A percentile compares a stretch with the other conserved stretches of the same genome.
Evolutionary conservation across 2,329 filamentous ascomycete species (phyloP).

Genomic region (Aspergillus sp.): DNA sequence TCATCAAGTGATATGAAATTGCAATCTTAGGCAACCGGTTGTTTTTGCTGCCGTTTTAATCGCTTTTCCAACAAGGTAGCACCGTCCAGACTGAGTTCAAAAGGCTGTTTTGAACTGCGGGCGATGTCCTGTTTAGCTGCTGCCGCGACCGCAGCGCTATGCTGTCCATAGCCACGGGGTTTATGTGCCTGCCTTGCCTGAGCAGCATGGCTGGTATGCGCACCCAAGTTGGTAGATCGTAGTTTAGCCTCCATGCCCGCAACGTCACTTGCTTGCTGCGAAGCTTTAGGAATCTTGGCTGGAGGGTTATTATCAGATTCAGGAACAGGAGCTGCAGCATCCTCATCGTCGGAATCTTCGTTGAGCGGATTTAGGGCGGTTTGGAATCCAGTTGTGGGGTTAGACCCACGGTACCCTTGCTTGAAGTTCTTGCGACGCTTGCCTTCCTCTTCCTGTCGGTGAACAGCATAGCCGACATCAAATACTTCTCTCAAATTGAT

Average conservation of each 20-base stretch:
- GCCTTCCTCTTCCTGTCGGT: slow-evolving; percentile 90
- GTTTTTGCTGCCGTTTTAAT: slow-evolving; percentile 35
- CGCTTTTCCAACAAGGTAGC: slow-evolving; percentile 79
- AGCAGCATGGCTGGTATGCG: slow-evolving; percentile 52
- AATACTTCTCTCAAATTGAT: slow-evolving; percentile 97
- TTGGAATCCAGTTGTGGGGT: slow-evolving; percentile 51
- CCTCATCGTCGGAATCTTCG: slow-evolving; percentile 59
- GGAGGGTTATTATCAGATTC: slow-evolving; percentile 45
- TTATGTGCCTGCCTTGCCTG: slow-evolving; percentile 53
- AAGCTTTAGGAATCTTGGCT: slow-evolving; percentile 62
- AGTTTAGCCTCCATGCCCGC: slow-evolving; percentile 81
- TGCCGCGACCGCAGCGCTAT: slow-evolving; percentile 76
- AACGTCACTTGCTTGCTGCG: slow-evolving; percentile 55
- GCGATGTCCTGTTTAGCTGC: slow-evolving; percentile 79
- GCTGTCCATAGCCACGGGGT: slow-evolving; percentile 74
- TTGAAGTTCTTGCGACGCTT: slow-evolving; percentile 83
- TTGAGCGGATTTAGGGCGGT: slow-evolving; percentile 61
- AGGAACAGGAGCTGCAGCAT: slow-evolving; percentile 50
- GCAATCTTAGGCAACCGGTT: slow-evolving; percentile 17
- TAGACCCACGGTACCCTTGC: slow-evolving; percentile 61
- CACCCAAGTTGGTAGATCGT: slow-evolving; percentile 71
- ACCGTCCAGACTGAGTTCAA: slow-evolving; percentile 88
- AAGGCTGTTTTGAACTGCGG: slow-evolving; percentile 69
- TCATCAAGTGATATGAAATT: neutral
- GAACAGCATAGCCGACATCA: slow-evolving; percentile 96